These are phyloP conservation scores for Eutrema heterophyllum DNA, from an alignment of 345 rosid genomes.

Conservation along the genomic window DNA sequence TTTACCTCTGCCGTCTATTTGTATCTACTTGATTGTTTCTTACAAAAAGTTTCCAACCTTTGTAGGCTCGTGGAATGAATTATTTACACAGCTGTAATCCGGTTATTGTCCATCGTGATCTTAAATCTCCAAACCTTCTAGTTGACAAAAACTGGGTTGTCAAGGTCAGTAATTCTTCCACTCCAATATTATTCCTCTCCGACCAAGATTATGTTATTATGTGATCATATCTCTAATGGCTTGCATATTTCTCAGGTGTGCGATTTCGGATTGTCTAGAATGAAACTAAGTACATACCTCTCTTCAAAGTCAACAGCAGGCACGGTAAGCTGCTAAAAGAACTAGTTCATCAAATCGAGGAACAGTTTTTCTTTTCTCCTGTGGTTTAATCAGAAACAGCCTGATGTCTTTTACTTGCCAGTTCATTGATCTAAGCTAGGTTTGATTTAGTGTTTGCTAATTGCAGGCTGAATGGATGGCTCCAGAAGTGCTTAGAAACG, in stretches of 20 bases:
- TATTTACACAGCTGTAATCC: constrained; percentile 91
- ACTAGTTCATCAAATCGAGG: background rate
- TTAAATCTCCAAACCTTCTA: constrained; percentile 90
- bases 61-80: constrained; percentile 97
- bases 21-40: constrained; percentile 22
- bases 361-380: background rate
- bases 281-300: constrained; percentile 91
- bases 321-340: constrained; percentile 53
- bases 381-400: background rate
- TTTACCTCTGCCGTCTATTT: background rate
- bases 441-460: background rate
- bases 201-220: background rate
- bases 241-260: constrained; percentile 53
- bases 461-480: constrained; percentile 99
- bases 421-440: background rate
- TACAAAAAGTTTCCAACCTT: constrained; percentile 19
- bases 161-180: constrained; percentile 46
- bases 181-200: background rate
- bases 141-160: constrained; percentile 97
- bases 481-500: constrained; percentile 94
- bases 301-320: constrained; percentile 95
- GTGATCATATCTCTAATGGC: constrained; percentile 13
- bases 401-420: background rate
- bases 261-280: constrained; percentile 88
- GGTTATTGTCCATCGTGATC: constrained; percentile 82